phyloP scores from a whole-genome alignment of 2,329 filamentous ascomycete genomes.

The Aureobasidium subglaciale region DNA sequence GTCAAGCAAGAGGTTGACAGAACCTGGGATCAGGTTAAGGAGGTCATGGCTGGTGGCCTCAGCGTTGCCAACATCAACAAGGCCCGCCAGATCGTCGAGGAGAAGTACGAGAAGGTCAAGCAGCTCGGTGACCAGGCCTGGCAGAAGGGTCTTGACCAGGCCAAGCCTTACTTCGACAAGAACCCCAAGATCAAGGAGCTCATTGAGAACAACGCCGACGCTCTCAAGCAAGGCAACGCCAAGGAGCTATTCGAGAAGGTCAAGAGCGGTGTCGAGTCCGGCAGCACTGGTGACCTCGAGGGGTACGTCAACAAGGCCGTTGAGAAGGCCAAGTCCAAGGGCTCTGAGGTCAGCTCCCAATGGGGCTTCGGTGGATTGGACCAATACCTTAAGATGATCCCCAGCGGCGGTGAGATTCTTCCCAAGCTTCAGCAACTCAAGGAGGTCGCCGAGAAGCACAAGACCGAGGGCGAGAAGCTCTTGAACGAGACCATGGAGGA shows the following conservation, averaged over 20 bases:
- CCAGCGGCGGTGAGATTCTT: slow-evolving; percentile 57
- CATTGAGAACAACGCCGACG: slow-evolving; percentile 62
- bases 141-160: slow-evolving; percentile 63
- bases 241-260: slow-evolving; percentile 57
- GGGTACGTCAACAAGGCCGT: slow-evolving; percentile 53
- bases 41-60: slow-evolving; percentile 57
- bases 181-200: slow-evolving; percentile 68
- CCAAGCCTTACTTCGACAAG: slow-evolving; percentile 67
- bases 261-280: slow-evolving; percentile 54
- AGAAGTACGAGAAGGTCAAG: slow-evolving; percentile 61
- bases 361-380: slow-evolving; percentile 40
- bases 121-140: slow-evolving; percentile 65
- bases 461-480: slow-evolving; percentile 61
- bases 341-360: slow-evolving; percentile 19
- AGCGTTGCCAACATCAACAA: slow-evolving; percentile 48
- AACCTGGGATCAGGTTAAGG: slow-evolving; percentile 60
- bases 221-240: slow-evolving; percentile 60
- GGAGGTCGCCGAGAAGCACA: slow-evolving; percentile 60
- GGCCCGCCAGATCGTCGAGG: slow-evolving; percentile 56
- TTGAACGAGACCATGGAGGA: slow-evolving; percentile 63
- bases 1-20: slow-evolving; percentile 69
- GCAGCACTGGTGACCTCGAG: slow-evolving; percentile 53
- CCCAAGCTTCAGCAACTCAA: slow-evolving; percentile 59
- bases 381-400: slow-evolving; percentile 59
- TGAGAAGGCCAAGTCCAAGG: slow-evolving; percentile 52